Evolutionary conservation across 345 rosid genomes (phyloP).

Genomic region (Schrenkiella parvula): DNA sequence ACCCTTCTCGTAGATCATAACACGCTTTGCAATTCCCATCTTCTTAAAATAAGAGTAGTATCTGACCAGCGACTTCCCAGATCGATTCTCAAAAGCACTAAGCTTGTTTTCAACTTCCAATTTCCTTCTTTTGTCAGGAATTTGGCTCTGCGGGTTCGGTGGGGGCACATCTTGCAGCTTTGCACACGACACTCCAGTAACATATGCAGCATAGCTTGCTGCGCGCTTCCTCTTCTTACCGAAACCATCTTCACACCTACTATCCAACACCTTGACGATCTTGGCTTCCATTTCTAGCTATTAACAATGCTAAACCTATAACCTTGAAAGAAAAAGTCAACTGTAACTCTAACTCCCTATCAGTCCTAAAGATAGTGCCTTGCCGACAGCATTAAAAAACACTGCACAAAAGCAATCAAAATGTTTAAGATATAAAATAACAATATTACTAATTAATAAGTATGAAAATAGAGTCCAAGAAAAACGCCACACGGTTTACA

Average conservation of each 20-base stretch:
- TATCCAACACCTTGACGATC: slow-evolving; percentile 62
- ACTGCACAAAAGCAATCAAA: slow-evolving; percentile 19
- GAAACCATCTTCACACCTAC: slow-evolving; percentile 31
- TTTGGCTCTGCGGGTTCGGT: slow-evolving; percentile 23
- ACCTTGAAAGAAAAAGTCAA: slow-evolving; percentile 34
- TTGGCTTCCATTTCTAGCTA: slow-evolving; percentile 61
- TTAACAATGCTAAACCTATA: slow-evolving; percentile 47
- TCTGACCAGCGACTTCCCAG: slow-evolving; percentile 46
- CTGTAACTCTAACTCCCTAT: slow-evolving; percentile 31
- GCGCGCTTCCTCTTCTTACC: slow-evolving; percentile 54
- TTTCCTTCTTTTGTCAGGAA: slow-evolving; percentile 52
- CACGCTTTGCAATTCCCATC: slow-evolving; percentile 60
- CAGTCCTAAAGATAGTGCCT: slow-evolving; percentile 39
- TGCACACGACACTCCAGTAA: slow-evolving; percentile 39
- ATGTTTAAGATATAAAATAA: not conserved
- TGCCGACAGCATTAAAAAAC: slow-evolving; percentile 29
- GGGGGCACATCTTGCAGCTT: slow-evolving; percentile 34
- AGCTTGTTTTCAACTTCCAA: slow-evolving; percentile 34
- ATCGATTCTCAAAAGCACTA: slow-evolving; percentile 25
- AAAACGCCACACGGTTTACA: not conserved
- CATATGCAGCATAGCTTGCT: slow-evolving; percentile 31
- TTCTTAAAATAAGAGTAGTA: slow-evolving; percentile 68
- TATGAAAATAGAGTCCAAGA: not conserved
- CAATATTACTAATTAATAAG: not conserved
- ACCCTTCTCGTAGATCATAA: slow-evolving; percentile 72